Conservation (phyloP, 352 stramenopile genomes). For the Peronospora tabacina region DNA sequence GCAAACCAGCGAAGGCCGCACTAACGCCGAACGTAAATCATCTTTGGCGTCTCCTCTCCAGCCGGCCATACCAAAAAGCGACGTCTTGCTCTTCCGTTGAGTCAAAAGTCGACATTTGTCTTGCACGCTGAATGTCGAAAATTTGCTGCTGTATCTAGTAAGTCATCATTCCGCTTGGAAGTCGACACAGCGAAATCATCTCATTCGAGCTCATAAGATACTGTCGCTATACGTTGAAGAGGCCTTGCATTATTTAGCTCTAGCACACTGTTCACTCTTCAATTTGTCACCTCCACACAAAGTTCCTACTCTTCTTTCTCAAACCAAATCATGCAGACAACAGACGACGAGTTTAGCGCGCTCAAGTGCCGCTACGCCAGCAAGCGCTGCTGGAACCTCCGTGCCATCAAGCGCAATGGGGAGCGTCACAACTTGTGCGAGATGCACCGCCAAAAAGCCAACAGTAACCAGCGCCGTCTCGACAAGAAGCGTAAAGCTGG, state of each 20-base stretch:
- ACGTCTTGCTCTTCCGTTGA: constrained; percentile 10
- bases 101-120: constrained; percentile 12
- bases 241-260: background rate
- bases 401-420: constrained; percentile 75
- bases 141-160: background rate
- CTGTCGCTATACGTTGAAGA: constrained; percentile 15
- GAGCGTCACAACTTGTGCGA: constrained; percentile 82
- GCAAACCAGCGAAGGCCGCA: constrained; percentile 8
- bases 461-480: constrained; percentile 74
- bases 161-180: constrained; percentile 5
- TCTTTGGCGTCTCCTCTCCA: constrained; percentile 22
- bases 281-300: constrained; percentile 24
- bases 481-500: constrained; percentile 67
- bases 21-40: constrained; percentile 32
- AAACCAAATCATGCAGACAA: constrained; percentile 13
- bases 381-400: constrained; percentile 75
- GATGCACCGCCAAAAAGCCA: constrained; percentile 75
- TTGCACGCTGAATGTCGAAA: constrained; percentile 3
- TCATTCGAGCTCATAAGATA: constrained; percentile 9
- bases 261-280: constrained; percentile 15
- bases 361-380: constrained; percentile 75
- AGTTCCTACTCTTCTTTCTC: background rate
- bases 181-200: constrained; percentile 4
- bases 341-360: constrained; percentile 30
- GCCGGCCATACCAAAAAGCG: constrained; percentile 17